Evolutionary conservation across 352 stramenopile genomes (phyloP), one percentile per base, ranked within the genome.

Genomic region (Pythium apleroticum): DNA sequence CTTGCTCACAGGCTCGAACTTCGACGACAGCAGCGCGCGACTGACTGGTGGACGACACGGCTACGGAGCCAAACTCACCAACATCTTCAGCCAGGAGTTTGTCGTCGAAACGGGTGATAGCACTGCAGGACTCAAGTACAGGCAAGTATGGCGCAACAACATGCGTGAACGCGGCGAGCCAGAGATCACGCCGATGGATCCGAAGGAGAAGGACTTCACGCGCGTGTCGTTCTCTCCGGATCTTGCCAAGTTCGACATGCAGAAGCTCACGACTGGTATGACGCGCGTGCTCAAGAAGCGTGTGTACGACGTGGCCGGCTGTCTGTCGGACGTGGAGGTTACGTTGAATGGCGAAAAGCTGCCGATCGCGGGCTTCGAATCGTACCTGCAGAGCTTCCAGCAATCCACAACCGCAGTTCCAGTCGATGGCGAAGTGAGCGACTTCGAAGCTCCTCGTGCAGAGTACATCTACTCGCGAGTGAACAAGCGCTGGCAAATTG

Each of bases 41-140:
- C 96, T 98, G 25, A 99, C 98, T 0, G 98, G 96, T 27, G 96
- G 96, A 17, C 78, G 95, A 33, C 96, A 99, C 69, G 96, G 96
- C 54, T 98, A 98, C 72, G 96, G 96, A 15, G 96, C 95, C 27
- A 98, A 99, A 75, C 81, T 99, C 28, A 98, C 98, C 22, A 99
- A 99, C 76, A 99, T 99, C 71, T 99, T 99, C 77, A 99, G 93
- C 60, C 97, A 75, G 6, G 80, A 99, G 69, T 99, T 99, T 77
- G 84, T 96, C 22, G 96, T 99, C 17, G 98, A 99, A 76, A 99
- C 98, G 45, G 84, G 95, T 4, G 98, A 99, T 75, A 77, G 87
- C 9, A 80, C 81, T 6, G 64, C 76, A 12, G 93, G 96, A 0
- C 65, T 92, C 65, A 71, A 66, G 46, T 96, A 95, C 73, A 88